Base-by-base conservation (phyloP, 1,284 basidiomycete species). In the Sporisorium iseilematis-ciliati region DNA sequence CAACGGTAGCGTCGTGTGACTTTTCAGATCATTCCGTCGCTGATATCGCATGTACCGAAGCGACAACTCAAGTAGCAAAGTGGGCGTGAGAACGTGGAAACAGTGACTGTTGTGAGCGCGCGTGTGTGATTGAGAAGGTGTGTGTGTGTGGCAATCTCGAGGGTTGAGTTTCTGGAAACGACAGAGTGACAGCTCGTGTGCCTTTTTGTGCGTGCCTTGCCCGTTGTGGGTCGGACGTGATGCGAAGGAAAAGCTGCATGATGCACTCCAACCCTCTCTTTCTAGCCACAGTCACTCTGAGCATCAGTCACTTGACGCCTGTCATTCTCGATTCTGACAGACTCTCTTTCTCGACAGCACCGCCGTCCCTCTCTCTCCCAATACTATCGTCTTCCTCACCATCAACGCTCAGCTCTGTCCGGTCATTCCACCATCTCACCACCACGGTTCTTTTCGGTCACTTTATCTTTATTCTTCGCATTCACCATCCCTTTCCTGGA, bases 121-220 rank as follows among this genome's bases (percentile, higher is more conserved):
- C 18, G 25, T 7, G 43, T 8, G 23, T 25, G 45, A 4, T 7
- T 42, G 16, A 21, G 41, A 42, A 42, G 1, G 46, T 4, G 43
- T 25, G 43, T 12, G 48, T 18, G 7, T 49, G 49, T 51, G 49
- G 49, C 49, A 38, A 51, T 51, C 11, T 25, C 10, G 21, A 43
- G n/a, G 3, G 31, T 23, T 20, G 33, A 38, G 20, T 46, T 46
- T 38, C 35, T 38, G 35, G 43, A 25, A n/a, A 38, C 33, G 31
- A 33, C 35, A 38, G 20, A 12, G n/a, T 51, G 49, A 51, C 49
- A 51, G 49, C 49, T 51, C 49, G 49, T 51, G 49, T 51, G 49
- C 49, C 49, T n/a, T 21, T 18, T 16, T 29, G 46, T 25, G n/a
- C n/a, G 35, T 38, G 35, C 21, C 8, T n/a, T 48, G n/a, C 14